phyloP scores from a whole-genome alignment of 2,329 filamentous ascomycete genomes.

The Anthostomella pinea region DNA sequence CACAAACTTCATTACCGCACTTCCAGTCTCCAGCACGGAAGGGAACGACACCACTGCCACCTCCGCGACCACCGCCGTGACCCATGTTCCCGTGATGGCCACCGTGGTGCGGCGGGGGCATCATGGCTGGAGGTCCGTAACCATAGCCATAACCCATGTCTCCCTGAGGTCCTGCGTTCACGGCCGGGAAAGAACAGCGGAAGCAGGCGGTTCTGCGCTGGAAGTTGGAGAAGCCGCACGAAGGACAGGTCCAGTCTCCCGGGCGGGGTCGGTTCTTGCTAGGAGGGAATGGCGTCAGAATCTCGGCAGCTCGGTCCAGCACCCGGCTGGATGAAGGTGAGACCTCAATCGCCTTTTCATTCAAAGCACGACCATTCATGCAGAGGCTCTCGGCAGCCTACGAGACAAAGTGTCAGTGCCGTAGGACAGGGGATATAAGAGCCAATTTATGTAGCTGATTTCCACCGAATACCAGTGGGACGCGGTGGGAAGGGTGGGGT shows the following conservation, averaged over 20 bases:
- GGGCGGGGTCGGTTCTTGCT: conserved; percentile 97
- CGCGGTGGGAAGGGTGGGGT: too few species aligned
- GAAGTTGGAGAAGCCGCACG: conserved; percentile 98
- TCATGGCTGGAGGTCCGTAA: conserved; percentile 73
- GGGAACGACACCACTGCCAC: conserved; percentile 81
- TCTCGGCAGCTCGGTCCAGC: conserved; percentile 90
- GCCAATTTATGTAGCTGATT: too few species aligned
- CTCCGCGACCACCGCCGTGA: conserved; percentile 66
- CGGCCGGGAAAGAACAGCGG: conserved; percentile 97
- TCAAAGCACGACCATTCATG: conserved; percentile 97
- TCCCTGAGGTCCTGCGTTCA: conserved; percentile 71
- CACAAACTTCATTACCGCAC: conserved; percentile 94
- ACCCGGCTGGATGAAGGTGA: conserved; percentile 97
- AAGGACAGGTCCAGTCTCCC: conserved; percentile 98
- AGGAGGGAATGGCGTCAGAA: conserved; percentile 93
- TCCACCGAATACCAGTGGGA: too few species aligned
- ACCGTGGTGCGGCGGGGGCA: conserved; percentile 75
- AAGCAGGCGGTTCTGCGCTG: conserved; percentile 97
- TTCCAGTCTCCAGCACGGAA: conserved; percentile 99
- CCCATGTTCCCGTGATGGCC: conserved; percentile 50
- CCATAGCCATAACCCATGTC: conserved; percentile 50
- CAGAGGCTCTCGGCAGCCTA: conserved; percentile 96
- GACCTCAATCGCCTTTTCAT: conserved; percentile 98
- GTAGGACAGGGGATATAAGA: too few species aligned
- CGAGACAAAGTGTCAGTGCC: conserved; percentile 7